Percentiles rank a stretch among this genome's conserved stretches.
phyloP scores from a whole-genome alignment of 2,329 filamentous ascomycete species.

The Intubia oerlemansii region DNA sequence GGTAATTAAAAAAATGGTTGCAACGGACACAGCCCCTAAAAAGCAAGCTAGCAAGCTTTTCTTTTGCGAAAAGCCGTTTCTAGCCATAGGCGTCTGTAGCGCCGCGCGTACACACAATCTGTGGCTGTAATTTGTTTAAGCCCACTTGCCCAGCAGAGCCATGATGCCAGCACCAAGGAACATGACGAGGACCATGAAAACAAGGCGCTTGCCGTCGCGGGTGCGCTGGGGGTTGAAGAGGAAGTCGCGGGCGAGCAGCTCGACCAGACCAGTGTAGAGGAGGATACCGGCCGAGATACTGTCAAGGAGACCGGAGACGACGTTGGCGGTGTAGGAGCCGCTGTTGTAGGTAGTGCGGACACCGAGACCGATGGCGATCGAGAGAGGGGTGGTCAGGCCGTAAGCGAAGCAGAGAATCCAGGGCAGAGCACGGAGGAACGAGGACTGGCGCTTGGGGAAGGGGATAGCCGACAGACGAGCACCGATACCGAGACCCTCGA shows the following conservation, averaged over 20 bases:
- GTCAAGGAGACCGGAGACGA: slow-evolving; percentile 79
- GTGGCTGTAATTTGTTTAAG: slow-evolving; percentile 30
- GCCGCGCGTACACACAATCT: too few species aligned
- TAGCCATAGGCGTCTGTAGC: too few species aligned
- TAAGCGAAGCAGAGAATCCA: slow-evolving; percentile 53
- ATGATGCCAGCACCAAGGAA: slow-evolving; percentile 55
- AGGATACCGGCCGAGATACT: slow-evolving; percentile 77
- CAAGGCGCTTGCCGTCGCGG: slow-evolving; percentile 43
- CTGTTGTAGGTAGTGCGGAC: slow-evolving; percentile 44
- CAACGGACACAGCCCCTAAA: too few species aligned
- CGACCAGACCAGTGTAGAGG: slow-evolving; percentile 87
- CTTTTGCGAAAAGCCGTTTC: too few species aligned
- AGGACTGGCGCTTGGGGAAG: slow-evolving; percentile 38
- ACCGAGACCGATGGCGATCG: slow-evolving; percentile 68
- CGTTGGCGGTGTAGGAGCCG: slow-evolving; percentile 31
- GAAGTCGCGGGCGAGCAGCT: slow-evolving; percentile 89
- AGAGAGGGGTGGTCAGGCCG: slow-evolving; percentile 63
- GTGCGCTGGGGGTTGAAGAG: slow-evolving; percentile 85
- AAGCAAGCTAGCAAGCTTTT: too few species aligned
- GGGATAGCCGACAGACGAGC: slow-evolving; percentile 53
- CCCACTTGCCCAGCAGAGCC: slow-evolving; percentile 75
- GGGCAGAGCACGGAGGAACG: slow-evolving; percentile 44
- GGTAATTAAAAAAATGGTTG: too few species aligned
- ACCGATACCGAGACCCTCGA: slow-evolving; percentile 83
- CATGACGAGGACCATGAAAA: slow-evolving; percentile 54